Base-by-base conservation (phyloP, 768 basidiomycete genomes). In the Leccinum longicurvipes region DNA sequence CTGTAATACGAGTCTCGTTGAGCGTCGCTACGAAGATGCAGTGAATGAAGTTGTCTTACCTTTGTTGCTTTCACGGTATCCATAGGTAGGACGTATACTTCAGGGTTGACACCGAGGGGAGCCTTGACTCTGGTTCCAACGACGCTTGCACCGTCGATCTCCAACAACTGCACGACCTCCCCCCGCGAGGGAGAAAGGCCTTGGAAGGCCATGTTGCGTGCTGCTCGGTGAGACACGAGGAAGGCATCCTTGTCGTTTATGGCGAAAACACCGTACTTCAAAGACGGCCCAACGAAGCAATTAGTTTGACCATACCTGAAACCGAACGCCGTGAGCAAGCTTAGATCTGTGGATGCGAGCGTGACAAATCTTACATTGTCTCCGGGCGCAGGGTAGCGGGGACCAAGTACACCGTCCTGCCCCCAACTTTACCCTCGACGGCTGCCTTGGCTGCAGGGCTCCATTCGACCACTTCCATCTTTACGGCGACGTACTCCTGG, bases 71-170 rank as follows among this genome's bases (percentile, higher is more conserved):
- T 80, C 51, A 98, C 93, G 62, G 87, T 91, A 62, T 99, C 97
- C 97, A 99, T 99, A n/a, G 97, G 97, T 55, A 99, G 74, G 46
- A 99, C 92, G 66, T 94, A 94, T 25, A 98, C 91, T 72, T 96
- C 87, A 0, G 89, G 83, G 69, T 87, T 81, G 50, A 93, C 63
- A 23, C 85, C 82, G 59, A 91, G 85, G 1, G 96, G 94, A 1
- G 96, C 95, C 58, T 85, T 86, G 72, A 98, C 86, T 66, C 84
- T 92, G 21, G 94, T 89, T 4, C 97, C 97, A 54, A 98, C 76
- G 36, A 98, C 75, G 57, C 83, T 83, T 10, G 83, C 72, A 8
- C 97, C 97, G 36, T 84, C 83, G 54, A 98, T 77, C 70, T 93
- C 89, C 15, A 82, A 73, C 50, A 98, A 74, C 67, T 91, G 84